Percentiles rank a stretch among this genome's conserved stretches.
phyloP scores from a whole-genome alignment of 805 yeast genomes.

The Schwanniomyces pseudopolymorphus region DNA sequence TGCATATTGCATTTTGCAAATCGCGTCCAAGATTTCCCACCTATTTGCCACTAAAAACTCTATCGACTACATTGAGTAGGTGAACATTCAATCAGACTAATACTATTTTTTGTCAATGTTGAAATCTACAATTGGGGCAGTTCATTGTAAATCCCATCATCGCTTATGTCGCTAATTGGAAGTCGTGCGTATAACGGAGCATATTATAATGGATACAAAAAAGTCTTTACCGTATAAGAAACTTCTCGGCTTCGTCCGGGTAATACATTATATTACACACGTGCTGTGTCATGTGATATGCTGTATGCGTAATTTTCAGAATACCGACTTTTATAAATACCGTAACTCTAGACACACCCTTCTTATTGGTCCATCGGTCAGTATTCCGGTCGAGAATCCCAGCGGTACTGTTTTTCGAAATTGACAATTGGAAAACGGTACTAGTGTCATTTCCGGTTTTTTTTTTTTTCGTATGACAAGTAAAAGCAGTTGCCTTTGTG shows the following conservation, averaged over 20 bases:
- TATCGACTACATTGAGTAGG: no score
- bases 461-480: constrained; percentile 5
- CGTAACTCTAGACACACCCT: not conserved
- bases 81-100: no score
- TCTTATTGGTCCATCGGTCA: not conserved
- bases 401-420: not conserved
- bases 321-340: not conserved
- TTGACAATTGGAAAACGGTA: constrained; percentile 11
- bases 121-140: no score
- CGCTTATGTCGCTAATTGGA: not conserved
- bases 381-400: not conserved
- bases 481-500: constrained; percentile 2
- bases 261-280: not conserved
- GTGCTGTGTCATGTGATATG: not conserved
- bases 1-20: not conserved
- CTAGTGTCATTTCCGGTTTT: constrained; percentile 17
- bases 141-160: not conserved
- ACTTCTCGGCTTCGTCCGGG: not conserved
- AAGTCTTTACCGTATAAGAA: not conserved
- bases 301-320: not conserved
- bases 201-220: not conserved
- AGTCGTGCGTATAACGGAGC: not conserved
- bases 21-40: not conserved
- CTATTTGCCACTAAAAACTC: not conserved
- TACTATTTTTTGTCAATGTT: not conserved